Evolutionary conservation across 1,284 basidiomycete species (phyloP), one percentile per base, ranked within the genome.

Genomic region (Cerrena zonata): DNA sequence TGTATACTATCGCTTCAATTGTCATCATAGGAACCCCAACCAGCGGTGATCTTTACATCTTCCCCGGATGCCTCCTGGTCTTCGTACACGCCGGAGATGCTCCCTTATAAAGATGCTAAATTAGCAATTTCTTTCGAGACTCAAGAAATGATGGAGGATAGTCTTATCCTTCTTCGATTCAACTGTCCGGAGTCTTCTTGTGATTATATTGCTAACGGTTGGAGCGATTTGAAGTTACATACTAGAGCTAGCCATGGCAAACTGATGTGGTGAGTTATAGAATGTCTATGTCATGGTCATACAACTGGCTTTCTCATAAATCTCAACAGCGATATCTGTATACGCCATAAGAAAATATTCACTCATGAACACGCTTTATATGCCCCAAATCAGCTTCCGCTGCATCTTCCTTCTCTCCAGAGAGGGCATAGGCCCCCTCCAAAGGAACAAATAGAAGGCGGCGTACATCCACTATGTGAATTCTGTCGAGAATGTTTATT

Each of bases 401-500:
- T 81, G 0, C 95, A 99, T 68, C 74, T 95, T 24, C 92, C 91
- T 0, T 89, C 89, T 0, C 74, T 85, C 61, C 73, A 76, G 46
- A 71, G 84, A 25, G 72, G 70, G 50, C 71, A 72, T 42, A 74
- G 70, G 61, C 69, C 66, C 7, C 55, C 58, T 23, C 26, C 51
- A 10, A 79, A 76, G 56, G 83, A 80, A n/a, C 71, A 75, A 46
- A 67, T 80, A 5, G 85, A 87, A 56, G 81, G 84, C 15, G 84
- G 81, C 1, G 68, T 86, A 2, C 92, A 95, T 60, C 87, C 91
- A 0, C 65, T 88, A n/a, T 95, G 93, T 68, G 83, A 86, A 61
- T 99, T 97, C 69, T 98, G 95, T 63, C 80, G 81, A 24, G 84
- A 89, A 59, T 91, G 89, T 58, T 95, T 89, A 76, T 97, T 95